phyloP scores from a whole-genome alignment of 306 rosid species.

The Rosa rugosa region DNA sequence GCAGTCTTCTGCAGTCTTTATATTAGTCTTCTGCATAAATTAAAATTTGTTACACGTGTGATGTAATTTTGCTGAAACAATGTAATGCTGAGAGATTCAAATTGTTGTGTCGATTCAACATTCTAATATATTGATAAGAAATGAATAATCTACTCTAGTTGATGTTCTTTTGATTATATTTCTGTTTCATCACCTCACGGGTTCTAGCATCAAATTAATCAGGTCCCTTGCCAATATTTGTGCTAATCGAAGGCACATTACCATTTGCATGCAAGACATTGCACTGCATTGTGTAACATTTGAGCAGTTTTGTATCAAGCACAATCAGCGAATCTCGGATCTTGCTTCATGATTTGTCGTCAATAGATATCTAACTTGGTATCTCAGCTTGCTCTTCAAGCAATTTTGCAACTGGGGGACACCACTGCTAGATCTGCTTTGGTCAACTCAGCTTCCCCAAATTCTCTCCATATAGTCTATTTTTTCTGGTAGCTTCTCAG shows the following conservation, averaged over 20 bases:
- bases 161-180: slow-evolving; percentile 16
- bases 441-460: background rate
- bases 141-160: background rate
- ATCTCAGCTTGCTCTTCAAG: slow-evolving; percentile 6
- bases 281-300: background rate
- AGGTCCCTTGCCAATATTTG: slow-evolving; percentile 17
- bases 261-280: background rate
- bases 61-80: background rate
- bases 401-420: slow-evolving; percentile 23
- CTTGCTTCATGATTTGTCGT: background rate
- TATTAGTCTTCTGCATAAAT: background rate
- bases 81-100: background rate
- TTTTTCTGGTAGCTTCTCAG: background rate
- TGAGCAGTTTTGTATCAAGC: background rate
- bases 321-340: background rate
- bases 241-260: background rate
- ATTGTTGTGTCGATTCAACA: background rate
- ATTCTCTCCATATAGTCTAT: background rate
- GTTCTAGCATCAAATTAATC: slow-evolving; percentile 20
- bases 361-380: slow-evolving; percentile 5
- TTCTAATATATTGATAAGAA: background rate
- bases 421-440: slow-evolving; percentile 9
- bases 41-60: background rate
- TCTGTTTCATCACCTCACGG: slow-evolving; percentile 22
- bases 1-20: background rate